Evolutionary conservation across 1,284 basidiomycete species (phyloP), one percentile per base, ranked within the genome.

Genomic region (Marasmius oreades): DNA sequence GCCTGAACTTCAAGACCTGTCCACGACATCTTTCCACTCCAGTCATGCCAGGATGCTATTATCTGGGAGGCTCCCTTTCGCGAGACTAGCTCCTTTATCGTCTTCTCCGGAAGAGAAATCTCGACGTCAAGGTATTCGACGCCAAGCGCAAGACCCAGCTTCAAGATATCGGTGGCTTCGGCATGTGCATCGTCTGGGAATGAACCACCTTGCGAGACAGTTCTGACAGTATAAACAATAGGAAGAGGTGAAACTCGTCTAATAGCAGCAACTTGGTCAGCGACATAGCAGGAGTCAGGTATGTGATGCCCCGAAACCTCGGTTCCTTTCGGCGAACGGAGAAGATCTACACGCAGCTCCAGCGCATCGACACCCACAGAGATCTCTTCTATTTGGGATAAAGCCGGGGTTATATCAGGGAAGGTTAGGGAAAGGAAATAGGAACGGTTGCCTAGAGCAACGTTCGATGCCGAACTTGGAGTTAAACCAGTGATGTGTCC

Each of bases 111-210:
- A 75, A 89, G 89, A 0, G 85, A 82, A 54, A 93, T 84, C 73
- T 99, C 96, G 52, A 98, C 80, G 64, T 99, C 96, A 62, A 99
- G 73, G 68, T 95, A 99, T 73, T 98, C 97, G 63, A 93, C 89
- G 1, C 90, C 95, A 46, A 91, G 76, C 52, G 90, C 86, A 26
- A 97, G 71, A 5, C 88, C 96, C 31, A 95, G 80, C 51, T 84
- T 76, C 67, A 97, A 80, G 14, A 98, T 80, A 43, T 86, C 85
- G 60, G 90, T 85, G 36, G 90, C 92, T 59, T 90, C 89, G 53
- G 86, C 81, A 55, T 85, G 76, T 0, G 84, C 83, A 36, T 80
- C 77, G 65, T 96, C 90, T 0, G 95, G 95, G 80, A 95, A 96
- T 46, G 88, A 84, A 5, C 97, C 96, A 43, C 96, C 96, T 70